Base-by-base conservation (phyloP, 192 early-diverging fungal species). In the Entophlyctis luteolus region DNA sequence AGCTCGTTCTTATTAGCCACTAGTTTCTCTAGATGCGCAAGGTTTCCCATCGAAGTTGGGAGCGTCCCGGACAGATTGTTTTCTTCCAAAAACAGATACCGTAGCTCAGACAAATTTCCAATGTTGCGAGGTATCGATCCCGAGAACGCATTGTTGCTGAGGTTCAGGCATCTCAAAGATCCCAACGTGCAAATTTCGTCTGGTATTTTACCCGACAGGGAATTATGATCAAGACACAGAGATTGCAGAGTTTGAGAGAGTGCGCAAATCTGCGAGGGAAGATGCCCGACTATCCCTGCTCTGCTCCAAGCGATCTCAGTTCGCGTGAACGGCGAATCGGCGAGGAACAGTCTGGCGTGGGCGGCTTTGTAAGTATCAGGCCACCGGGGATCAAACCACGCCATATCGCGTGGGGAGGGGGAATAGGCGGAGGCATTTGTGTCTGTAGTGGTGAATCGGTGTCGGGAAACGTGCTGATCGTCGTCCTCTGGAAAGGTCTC, bases 191-290 rank as follows among this genome's bases (percentile, higher is more conserved):
- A 25, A 8, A 56, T 32, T 0, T 25, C 6, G 4, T 4, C 8
- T 8, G 65, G 65, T 27, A 67, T 67, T 18, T 14, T 3, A 53
- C 65, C 72, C 4, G 72, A 34, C 1, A 74, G 59, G 8, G 31
- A 23, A 46, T 68, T 74, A 14, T 48, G 52, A 10, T 38, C 47
- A 0, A 74, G 46, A 25, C 65, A 48, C 32, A 74, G 62, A 2
- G 59, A 22, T 20, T 59, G n/a, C 23, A 74, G 29, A 6, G 50
- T 18, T 18, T 50, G 23, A 8, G 36, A 8, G 45, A 63, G 62
- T 16, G 12, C 16, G 16, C 20, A 18, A n/a, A 63, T 6, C 8
- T 48, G 22, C 29, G 10, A 16, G 12, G 62, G 62, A 18, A 63
- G 20, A 8, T 1, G 5, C 2, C 62, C 62, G 25, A 2, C 8